These are phyloP conservation scores for Pichia sp. DNA, from an alignment of 1,139 yeast species.

Conservation along the genomic window DNA sequence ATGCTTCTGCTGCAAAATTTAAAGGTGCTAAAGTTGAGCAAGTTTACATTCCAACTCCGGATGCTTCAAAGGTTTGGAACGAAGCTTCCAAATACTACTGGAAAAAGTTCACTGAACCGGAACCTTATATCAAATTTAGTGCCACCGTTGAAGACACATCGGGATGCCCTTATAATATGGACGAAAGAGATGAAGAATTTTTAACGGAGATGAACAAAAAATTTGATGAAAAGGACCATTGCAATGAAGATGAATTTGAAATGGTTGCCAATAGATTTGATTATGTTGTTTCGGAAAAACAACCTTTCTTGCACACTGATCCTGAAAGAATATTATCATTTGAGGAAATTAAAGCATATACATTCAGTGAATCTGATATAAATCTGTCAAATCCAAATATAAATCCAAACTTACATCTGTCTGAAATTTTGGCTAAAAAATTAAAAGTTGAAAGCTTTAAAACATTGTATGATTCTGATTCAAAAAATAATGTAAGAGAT, in stretches of 20 bases:
- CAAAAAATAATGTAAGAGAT: slow-evolving; percentile 33
- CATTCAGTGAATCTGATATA: slow-evolving; percentile 26
- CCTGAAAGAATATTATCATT: slow-evolving; percentile 67
- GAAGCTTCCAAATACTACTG: slow-evolving; percentile 68
- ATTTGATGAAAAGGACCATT: slow-evolving; percentile 25
- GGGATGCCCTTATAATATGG: slow-evolving; percentile 85
- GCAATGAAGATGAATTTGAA: slow-evolving; percentile 84
- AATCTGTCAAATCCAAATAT: slow-evolving; percentile 22
- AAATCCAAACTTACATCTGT: slow-evolving; percentile 14
- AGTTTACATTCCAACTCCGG: slow-evolving; percentile 94
- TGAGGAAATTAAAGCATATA: slow-evolving; percentile 53
- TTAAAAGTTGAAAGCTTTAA: slow-evolving; percentile 28
- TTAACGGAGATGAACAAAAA: slow-evolving; percentile 35
- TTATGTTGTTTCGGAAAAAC: slow-evolving; percentile 63
- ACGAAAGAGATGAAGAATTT: slow-evolving; percentile 76
- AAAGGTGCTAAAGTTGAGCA: slow-evolving; percentile 44
- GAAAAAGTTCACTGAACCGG: slow-evolving; percentile 64
- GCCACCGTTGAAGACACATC: slow-evolving; percentile 93
- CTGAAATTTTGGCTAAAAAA: slow-evolving; percentile 26
- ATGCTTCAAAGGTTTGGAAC: slow-evolving; percentile 78
- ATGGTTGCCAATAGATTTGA: slow-evolving; percentile 69
- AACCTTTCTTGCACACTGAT: slow-evolving; percentile 83
- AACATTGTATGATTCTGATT: slow-evolving; percentile 43
- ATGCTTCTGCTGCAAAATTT: slow-evolving; percentile 62
- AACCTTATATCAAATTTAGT: slow-evolving; percentile 75